Evolutionary conservation across 257 asterid genomes (phyloP), one percentile per base, ranked within the genome.

Genomic region (Henckelia pumila): DNA sequence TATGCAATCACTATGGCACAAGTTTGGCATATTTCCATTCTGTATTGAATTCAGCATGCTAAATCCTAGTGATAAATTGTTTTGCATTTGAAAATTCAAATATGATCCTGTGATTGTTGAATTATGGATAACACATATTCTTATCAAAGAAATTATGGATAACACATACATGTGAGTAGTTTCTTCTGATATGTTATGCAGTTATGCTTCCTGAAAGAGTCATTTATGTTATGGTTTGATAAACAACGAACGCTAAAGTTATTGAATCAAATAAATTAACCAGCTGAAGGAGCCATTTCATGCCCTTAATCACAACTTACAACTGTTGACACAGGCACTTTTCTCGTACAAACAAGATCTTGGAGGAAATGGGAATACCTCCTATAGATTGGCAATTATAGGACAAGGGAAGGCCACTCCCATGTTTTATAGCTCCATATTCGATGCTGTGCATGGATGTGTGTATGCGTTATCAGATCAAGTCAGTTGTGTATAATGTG

Each of bases 311-410:
- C 32, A 59, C 56, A 63, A 40, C 52, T 60, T 68, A 69, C 73
- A 40, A 25, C 56, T 69, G 47, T 35, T 56, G 57, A 20, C 16
- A 61, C 87, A 91, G 95, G 88, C 99, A 93, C 77, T 93, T 93
- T 71, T 93, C 99, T 47, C 83, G 77, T 52, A 84, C 99, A 33
- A 93, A 93, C 77, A 77, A 88, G 85, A 82, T 85, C 23, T 72
- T 93, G 83, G 96, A 86, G 88, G 78, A 88, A 76, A 56, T 72
- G 85, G 97, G 96, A 49, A 22, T 58, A 8, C 71, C 89, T 69
- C 86, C 95, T 59, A 88, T 93, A 62, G 87, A 90, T 74, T 93
- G 99, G 99, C 92, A 90, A 79, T 67, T 92, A 47, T 89, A 80
- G 69, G 70, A 53, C 21, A 19, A 75, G 71, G 53, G 52, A 68